A percentile compares a stretch with the other conserved stretches of the same genome.
phyloP scores from a whole-genome alignment of 306 rosid genomes.

The Vigna radiata region DNA sequence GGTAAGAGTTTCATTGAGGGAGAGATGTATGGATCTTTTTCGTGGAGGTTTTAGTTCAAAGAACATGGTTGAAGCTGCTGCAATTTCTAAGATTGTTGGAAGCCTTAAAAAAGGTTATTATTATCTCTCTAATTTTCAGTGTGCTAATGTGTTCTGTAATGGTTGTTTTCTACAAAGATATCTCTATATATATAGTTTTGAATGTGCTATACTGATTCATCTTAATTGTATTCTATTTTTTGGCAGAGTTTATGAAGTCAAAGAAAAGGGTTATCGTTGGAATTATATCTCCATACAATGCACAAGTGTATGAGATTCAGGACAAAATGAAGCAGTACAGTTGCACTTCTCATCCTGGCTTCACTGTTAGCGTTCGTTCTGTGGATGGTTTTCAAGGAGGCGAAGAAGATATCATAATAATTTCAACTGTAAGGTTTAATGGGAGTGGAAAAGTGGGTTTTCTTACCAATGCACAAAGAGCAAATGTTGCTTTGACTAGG shows the following conservation, averaged over 20 bases:
- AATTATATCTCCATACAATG: slow-evolving; percentile 8
- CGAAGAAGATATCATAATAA: slow-evolving; percentile 1
- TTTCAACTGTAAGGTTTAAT: slow-evolving; percentile 1
- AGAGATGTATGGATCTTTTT: too few species aligned
- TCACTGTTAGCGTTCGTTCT: neutral
- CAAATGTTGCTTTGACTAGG: slow-evolving; percentile 8
- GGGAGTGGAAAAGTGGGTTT: slow-evolving; percentile 2
- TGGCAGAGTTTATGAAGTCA: neutral
- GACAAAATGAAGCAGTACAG: neutral
- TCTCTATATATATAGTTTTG: too few species aligned
- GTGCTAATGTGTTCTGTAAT: neutral
- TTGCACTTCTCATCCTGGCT: neutral
- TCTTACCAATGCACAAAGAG: neutral
- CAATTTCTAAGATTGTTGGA: slow-evolving; percentile 51
- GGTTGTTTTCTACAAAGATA: neutral
- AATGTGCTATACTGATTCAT: too few species aligned
- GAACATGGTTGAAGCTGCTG: slow-evolving; percentile 62
- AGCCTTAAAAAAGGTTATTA: slow-evolving; percentile 56
- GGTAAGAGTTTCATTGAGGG: too few species aligned
- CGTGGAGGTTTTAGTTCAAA: slow-evolving; percentile 28
- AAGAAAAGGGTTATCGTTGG: neutral
- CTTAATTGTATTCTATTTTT: too few species aligned
- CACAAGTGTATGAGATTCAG: slow-evolving; percentile 10
- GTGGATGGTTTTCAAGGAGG: slow-evolving; percentile 1
- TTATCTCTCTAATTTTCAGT: neutral